Base-by-base conservation (phyloP, 352 stramenopile genomes). In the Thalassiosira sp. region DNA sequence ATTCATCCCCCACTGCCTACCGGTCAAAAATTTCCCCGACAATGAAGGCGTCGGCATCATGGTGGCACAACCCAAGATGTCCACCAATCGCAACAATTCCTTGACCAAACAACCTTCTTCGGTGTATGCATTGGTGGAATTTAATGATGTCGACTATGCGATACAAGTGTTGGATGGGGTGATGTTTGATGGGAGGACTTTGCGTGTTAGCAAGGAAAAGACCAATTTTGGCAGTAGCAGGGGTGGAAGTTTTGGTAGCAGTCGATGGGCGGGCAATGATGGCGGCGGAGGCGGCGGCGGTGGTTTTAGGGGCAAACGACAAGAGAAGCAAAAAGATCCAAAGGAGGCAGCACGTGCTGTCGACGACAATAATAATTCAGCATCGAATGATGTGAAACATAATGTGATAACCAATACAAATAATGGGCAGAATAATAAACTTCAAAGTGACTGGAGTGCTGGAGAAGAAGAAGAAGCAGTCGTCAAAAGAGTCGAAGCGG, bases 101-200 rank as follows among this genome's bases (percentile, higher is more conserved):
- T n/a, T n/a, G n/a, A 18, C 6, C 56, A 33, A 42, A 13, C 10
- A 33, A 8, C 16, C 22, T 5, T 45, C 25, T 5, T 48, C 27
- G 20, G 51, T 40, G 11, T 62, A 48, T 35, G 71, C 71, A n/a
- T 49, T 79, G 10, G 62, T 79, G 5, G 61, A 79, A 65, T 79
- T 79, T 48, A 54, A 1, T 0, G 71, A 81, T 56, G 64, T 81
- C 11, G 72, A 81, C 18, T 76, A 81, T 51, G 72, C 72, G 5
- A 67, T 81, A 20, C 37, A 68, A 42, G 45, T 76, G 3, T 33
- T 81, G 35, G 37, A 81, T 57, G 72, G 72, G 40, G 49, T 72
- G 10, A 2, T 35, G 7, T 81, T 76, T 28, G 72, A 81, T 42
- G 72, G 72, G 18, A 69, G 53, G 40, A 68, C 33, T 10, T 58